phyloP scores from a whole-genome alignment of 306 rosid genomes.

The Ammopiptanthus mongolicus region DNA sequence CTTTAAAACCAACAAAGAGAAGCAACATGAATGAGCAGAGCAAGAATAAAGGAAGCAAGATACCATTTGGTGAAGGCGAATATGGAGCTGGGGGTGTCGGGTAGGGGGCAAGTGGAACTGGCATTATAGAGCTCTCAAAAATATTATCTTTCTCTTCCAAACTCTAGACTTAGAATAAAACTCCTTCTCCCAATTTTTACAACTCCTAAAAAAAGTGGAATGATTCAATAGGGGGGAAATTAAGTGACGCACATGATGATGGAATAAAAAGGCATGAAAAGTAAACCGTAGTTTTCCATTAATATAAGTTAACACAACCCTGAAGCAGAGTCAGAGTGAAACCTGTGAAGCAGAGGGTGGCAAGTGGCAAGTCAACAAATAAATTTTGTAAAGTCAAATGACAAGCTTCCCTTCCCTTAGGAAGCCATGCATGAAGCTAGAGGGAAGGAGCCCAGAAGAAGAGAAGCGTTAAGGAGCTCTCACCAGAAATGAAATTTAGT shows the following conservation, averaged over 20 bases:
- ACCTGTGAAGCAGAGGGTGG: background rate
- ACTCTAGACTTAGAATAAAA: slow-evolving; percentile 25
- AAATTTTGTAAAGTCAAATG: background rate
- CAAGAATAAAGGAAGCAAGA: slow-evolving; percentile 7
- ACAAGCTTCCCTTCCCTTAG: slow-evolving; percentile 1
- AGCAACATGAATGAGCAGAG: slow-evolving; percentile 18
- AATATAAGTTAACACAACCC: background rate
- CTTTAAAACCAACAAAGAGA: background rate
- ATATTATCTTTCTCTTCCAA: slow-evolving; percentile 28
- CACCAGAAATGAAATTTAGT: slow-evolving; percentile 21
- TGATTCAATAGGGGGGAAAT: background rate
- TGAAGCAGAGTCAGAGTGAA: background rate
- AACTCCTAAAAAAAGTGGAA: slow-evolving; percentile 28
- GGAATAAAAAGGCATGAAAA: background rate
- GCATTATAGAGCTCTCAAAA: slow-evolving; percentile 50
- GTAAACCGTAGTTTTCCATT: background rate
- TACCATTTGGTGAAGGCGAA: slow-evolving; percentile 64
- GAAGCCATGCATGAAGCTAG: slow-evolving; percentile 19
- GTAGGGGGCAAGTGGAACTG: slow-evolving; percentile 96
- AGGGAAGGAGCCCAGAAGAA: slow-evolving; percentile 16
- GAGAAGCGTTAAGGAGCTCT: slow-evolving; percentile 8
- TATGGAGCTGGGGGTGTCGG: slow-evolving; percentile 65
- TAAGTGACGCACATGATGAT: background rate
- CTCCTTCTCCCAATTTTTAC: slow-evolving; percentile 32
- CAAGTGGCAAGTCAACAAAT: background rate